Evolutionary conservation across 176 grass and related monocot genomes (phyloP).

Genomic region (Pontederia paniculata): DNA sequence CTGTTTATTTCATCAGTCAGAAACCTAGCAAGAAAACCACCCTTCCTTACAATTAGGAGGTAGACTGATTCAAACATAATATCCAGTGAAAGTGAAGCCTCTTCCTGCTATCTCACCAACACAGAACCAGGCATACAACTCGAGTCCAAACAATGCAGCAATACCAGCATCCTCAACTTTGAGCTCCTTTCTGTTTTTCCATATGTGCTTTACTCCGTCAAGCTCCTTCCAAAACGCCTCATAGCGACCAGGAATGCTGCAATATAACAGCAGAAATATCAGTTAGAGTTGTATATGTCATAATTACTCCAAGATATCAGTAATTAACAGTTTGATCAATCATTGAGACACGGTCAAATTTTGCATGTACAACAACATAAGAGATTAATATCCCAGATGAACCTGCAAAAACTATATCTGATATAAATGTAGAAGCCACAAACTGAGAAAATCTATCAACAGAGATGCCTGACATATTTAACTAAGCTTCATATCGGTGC

Average conservation of each 20-base stretch:
- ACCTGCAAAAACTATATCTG: too few relatives aligned
- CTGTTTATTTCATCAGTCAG: slow-evolving; percentile 8
- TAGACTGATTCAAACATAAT: slow-evolving; percentile 49
- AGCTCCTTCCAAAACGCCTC: slow-evolving; percentile 86
- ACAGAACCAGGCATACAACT: slow-evolving; percentile 77
- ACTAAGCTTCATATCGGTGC: too few relatives aligned
- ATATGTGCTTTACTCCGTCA: slow-evolving; percentile 59
- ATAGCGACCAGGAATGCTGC: slow-evolving; percentile 71
- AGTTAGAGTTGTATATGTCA: too few relatives aligned
- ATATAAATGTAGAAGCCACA: too few relatives aligned
- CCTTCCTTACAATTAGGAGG: not conserved
- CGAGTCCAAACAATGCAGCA: slow-evolving; percentile 57
- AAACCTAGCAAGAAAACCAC: not conserved
- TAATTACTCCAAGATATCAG: too few relatives aligned
- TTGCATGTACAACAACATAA: too few relatives aligned
- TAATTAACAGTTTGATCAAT: too few relatives aligned
- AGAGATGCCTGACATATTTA: too few relatives aligned
- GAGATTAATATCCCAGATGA: too few relatives aligned
- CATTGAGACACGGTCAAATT: too few relatives aligned
- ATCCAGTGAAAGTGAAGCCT: slow-evolving; percentile 80
- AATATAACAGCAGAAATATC: too few relatives aligned
- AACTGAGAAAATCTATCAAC: too few relatives aligned
- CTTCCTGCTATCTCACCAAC: slow-evolving; percentile 68
- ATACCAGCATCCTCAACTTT: slow-evolving; percentile 77
- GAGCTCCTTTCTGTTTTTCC: slow-evolving; percentile 66